These are phyloP conservation scores for Blastobotrys muscicola DNA, from an alignment of 805 yeast species.

Conservation along the genomic window DNA sequence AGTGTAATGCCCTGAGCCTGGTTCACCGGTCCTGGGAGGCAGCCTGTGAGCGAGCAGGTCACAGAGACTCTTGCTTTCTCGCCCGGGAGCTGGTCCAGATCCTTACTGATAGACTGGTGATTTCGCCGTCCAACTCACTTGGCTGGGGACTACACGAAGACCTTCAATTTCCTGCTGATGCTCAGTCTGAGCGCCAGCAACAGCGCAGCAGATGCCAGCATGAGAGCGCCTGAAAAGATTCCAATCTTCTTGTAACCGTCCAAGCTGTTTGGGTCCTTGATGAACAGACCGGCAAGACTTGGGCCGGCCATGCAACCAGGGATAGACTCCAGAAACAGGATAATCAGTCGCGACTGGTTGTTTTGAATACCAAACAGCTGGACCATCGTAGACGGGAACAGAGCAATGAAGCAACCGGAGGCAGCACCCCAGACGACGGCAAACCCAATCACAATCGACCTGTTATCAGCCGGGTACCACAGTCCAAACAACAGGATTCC, in stretches of 20 bases:
- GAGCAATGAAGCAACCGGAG: conserved; percentile 29
- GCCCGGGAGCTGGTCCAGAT: too few species aligned
- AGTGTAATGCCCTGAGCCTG: too few species aligned
- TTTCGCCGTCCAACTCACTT: too few species aligned
- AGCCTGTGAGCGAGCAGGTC: too few species aligned
- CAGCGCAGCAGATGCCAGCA: conserved; percentile 16
- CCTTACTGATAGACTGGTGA: too few species aligned
- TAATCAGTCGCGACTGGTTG: conserved; percentile 24
- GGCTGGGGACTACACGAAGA: conserved; percentile 11
- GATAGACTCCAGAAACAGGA: conserved; percentile 24
- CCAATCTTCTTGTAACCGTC: conserved; percentile 26
- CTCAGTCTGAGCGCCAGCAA: conserved; percentile 12
- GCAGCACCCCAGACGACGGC: conserved; percentile 29
- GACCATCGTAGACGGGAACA: conserved; percentile 28
- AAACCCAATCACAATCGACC: conserved; percentile 19
- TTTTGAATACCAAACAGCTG: conserved; percentile 30
- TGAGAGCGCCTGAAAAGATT: conserved; percentile 27
- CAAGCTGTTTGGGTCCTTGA: conserved; percentile 18
- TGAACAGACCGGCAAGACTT: conserved; percentile 28
- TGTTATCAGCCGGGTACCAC: conserved; percentile 13
- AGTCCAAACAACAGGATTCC: conserved; percentile 24
- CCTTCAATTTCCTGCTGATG: conserved; percentile 11
- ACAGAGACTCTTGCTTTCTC: too few species aligned
- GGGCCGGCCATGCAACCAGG: conserved; percentile 30
- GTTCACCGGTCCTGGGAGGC: too few species aligned